Base-by-base conservation (phyloP, 192 early-diverging fungal species). In the Coemansia sp. region DNA sequence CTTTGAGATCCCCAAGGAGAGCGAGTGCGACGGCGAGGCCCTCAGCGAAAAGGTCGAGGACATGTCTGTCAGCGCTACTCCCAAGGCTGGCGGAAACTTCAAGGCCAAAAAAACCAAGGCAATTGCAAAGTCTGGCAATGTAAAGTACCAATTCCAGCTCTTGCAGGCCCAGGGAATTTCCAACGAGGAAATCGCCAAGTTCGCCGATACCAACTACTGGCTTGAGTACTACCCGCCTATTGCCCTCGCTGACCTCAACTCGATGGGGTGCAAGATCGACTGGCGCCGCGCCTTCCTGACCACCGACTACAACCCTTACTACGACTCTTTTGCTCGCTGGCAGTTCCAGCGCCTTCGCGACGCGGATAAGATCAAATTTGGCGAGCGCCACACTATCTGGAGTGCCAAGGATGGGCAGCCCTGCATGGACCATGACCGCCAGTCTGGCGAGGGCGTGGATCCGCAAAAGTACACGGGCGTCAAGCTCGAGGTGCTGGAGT, bases 341-440 rank as follows among this genome's bases (percentile, higher is more conserved):
- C 97, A 99, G 75, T 97, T 99, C 85, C 93, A 92, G 84, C 92
- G 90, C 65, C 87, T 99, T 42, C 82, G 85, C 56, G 84, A 79
- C 8, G 81, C 89, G 76, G 65, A 84, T 35, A 95, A 97, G 83
- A 87, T 99, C 73, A 94, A 95, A 71, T 98, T 96, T 74, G 97
- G 96, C 61, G 91, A 98, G 76, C 88, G 96, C 32, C 94, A 96
- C 79, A 99, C 97, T 14, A 96, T 99, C 65, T 99, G 95, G 85
- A 98, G 96, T 32, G 87, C 93, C 58, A 80, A 93, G 37, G 97
- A 99, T 77, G 90, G 88, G 6, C 97, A 99, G 80, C 93, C 97
- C 45, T 99, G 97, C 82, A 97, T 99, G 96, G 97, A 99, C 83
- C 97, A 99, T 82, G 97, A 99, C 83, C 93, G 96, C 59, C 77